phyloP scores from a whole-genome alignment of 169 alveolate species.

The Plasmodium vinckei region DNA sequence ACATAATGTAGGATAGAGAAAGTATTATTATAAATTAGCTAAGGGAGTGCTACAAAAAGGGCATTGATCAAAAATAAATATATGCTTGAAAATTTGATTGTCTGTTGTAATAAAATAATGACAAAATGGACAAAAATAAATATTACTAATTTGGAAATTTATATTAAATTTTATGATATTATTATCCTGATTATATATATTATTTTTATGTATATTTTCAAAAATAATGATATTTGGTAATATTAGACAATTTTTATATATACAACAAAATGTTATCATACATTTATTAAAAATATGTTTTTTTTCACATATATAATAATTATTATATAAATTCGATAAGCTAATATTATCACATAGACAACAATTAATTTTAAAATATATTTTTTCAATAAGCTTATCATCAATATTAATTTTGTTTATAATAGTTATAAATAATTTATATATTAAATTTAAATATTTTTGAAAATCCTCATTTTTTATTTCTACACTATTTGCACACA shows the following conservation, averaged over 20 bases:
- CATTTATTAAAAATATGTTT: slow-evolving; percentile 70
- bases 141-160: background rate
- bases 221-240: slow-evolving; percentile 25
- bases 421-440: slow-evolving; percentile 1
- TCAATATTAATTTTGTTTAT: slow-evolving; percentile 7
- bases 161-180: slow-evolving; percentile 20
- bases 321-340: slow-evolving; percentile 52
- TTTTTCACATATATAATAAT: slow-evolving; percentile 63
- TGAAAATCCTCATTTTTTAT: slow-evolving; percentile 6
- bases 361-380: slow-evolving; percentile 45
- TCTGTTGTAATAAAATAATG: slow-evolving; percentile 48
- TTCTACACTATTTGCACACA: background rate
- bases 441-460: slow-evolving; percentile 15
- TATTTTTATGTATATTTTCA: slow-evolving; percentile 10
- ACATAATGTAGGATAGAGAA: too few relatives aligned
- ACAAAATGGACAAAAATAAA: slow-evolving; percentile 56
- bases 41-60: slow-evolving; percentile 61
- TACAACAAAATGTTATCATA: slow-evolving; percentile 65
- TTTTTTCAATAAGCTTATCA: slow-evolving; percentile 29
- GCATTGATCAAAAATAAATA: slow-evolving; percentile 40
- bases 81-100: slow-evolving; percentile 16
- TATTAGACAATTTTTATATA: slow-evolving; percentile 36
- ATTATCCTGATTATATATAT: slow-evolving; percentile 5
- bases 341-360: slow-evolving; percentile 32
- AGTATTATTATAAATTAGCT: background rate